Base-by-base conservation (phyloP, 208 protist genomes). In the Acanthamoeba healyi region DNA sequence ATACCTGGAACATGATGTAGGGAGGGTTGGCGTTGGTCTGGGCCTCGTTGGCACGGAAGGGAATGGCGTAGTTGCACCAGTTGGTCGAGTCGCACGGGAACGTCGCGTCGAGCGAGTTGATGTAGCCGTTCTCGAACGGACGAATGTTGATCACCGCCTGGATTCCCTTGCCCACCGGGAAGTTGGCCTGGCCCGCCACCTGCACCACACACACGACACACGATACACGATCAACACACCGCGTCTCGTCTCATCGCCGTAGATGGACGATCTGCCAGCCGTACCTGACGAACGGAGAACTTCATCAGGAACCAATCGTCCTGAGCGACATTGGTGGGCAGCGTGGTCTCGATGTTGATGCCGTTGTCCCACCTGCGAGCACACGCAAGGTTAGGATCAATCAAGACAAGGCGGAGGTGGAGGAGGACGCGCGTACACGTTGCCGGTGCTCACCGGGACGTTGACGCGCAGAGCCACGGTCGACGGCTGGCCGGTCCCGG, bases 281-380 rank as follows among this genome's bases (percentile, higher is more conserved):
- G 54, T 67, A 67, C 58, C 29, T 79, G 70, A 36, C 70, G 70
- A 4, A 44, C 70, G 36, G 70, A 79, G 70, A 79, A 79, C 70
- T 79, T 79, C 26, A 79, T 38, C 17, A 79, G 38, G 70, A 79
- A 44, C 70, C 70, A 79, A 36, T 79, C 34, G 70, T 17, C 36
- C 9, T 42, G 5, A 26, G 58, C n/a, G n/a, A 67, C 58, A 6
- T 67, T 67, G n/a, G 0, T 67, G 58, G 58, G 22, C n/a, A 36
- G 15, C n/a, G 58, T 67, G 58, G 58, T 67, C 22, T 67, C 26
- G 58, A 67, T 67, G 58, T 34, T 34, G 58, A 67, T 9, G 58
- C 58, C 58, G 58, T 67, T 67, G 29, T 67, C 58, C 58, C 56
- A 54, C 49, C n/a, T n/a, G 15, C 6, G 10, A 19, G 6, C 49